Base-by-base conservation (phyloP, 805 yeast species). In the Starmera amethionina region DNA sequence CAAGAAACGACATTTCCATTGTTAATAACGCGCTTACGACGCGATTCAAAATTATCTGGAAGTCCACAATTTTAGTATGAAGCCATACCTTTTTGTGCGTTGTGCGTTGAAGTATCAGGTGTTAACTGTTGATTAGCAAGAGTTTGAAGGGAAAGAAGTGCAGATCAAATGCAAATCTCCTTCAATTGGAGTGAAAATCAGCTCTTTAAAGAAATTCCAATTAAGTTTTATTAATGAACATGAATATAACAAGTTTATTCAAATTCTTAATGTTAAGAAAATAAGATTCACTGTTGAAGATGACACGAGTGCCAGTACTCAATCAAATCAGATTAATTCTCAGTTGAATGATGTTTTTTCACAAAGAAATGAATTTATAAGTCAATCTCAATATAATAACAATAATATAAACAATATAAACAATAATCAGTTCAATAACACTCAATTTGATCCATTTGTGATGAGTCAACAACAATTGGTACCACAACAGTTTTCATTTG, bases 141-240 rank as follows among this genome's bases (percentile, higher is more conserved):
- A 46, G 34, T 37, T 50, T 34, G 14, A 34, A 13, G 7, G 37
- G 11, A 14, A 13, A 3, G 32, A 36, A 10, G 19, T 35, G 9
- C 8, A 12, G 5, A 41, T 9, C 32, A 35, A 15, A 8, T 19
- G 47, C 38, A 52, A 50, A 32, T n/a, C 34, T 2, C 55, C 58
- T 0, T 47, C 58, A 1, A 42, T 53, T 11, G 55, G 57, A 3
- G 47, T 54, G 42, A 52, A 45, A 31, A 40, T 39, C 32, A 6
- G 12, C 4, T 4, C 12, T 6, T 8, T 27, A 2, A 40, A 40
- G 16, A 35, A 49, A n/a, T 46, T 48, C 16, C 51, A 48, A 30
- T 16, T 48, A 15, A 40, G 45, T 13, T 38, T 48, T 8, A 14
- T 33, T 7, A 25, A 34, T 3, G 32, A 15, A 4, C 30, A 18